phyloP scores from a whole-genome alignment of 2,329 filamentous ascomycete genomes.

The Neonectria faginata region DNA sequence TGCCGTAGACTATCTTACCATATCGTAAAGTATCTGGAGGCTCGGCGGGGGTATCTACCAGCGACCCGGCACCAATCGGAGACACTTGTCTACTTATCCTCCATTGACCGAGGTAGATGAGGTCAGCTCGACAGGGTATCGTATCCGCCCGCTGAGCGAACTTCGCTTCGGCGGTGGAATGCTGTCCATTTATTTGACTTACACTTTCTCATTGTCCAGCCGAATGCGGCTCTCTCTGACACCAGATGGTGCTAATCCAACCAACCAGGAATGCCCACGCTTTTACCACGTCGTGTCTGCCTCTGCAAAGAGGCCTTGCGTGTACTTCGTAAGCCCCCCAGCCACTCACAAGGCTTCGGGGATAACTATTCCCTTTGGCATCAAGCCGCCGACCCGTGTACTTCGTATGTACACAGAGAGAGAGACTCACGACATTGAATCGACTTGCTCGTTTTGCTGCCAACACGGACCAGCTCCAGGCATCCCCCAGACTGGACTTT shows the following conservation, averaged over 20 bases:
- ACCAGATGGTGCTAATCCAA: background rate
- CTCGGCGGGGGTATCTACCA: background rate
- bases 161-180: background rate
- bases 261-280: background rate
- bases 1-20: too few species aligned
- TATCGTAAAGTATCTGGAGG: background rate
- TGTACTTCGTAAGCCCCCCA: too few species aligned
- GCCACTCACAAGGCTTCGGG: background rate
- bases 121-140: conserved; percentile 4
- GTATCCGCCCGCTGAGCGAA: too few species aligned
- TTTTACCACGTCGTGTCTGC: background rate
- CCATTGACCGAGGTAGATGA: conserved; percentile 9
- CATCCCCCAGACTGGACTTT: background rate
- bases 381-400: too few species aligned
- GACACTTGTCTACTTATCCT: conserved; percentile 19
- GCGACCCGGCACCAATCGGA: background rate
- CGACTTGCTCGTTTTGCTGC: background rate
- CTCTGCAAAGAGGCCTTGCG: background rate
- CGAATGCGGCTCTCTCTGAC: background rate
- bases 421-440: too few species aligned
- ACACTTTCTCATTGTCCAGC: background rate
- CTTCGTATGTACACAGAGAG: background rate
- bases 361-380: background rate
- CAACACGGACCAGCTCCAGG: background rate
- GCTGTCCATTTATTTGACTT: background rate